A percentile compares a stretch with the other conserved stretches of the same genome.
Evolutionary conservation across 805 yeast genomes (phyloP).

Genomic region (Metschnikowia reukaufii): DNA sequence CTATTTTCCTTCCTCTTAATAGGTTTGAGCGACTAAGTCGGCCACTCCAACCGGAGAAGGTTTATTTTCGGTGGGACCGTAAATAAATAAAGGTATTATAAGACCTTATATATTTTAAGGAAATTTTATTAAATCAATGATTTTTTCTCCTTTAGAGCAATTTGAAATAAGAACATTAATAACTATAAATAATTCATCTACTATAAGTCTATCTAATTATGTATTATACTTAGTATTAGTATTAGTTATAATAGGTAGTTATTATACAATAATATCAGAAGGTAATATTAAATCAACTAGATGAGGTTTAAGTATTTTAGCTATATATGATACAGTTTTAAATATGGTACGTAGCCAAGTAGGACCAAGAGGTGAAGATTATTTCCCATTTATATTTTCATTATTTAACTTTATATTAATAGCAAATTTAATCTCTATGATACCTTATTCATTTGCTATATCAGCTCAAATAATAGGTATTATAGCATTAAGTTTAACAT

Average conservation of each 20-base stretch:
- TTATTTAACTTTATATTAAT: constrained; percentile 2
- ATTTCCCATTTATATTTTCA: constrained; percentile 1
- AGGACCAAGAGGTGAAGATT: neutral
- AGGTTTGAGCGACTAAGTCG: no score
- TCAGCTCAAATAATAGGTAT: constrained; percentile 5
- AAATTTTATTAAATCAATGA: constrained; percentile 1
- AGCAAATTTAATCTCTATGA: neutral
- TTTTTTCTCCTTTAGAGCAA: constrained; percentile 1
- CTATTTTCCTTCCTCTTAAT: neutral
- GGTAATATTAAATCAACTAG: constrained; percentile 2
- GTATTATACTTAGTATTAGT: constrained; percentile 3
- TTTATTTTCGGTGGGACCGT: neutral
- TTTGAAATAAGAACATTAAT: constrained; percentile 5
- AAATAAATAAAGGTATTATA: neutral
- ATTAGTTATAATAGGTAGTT: constrained; percentile 1
- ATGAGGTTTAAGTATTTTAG: constrained; percentile 2
- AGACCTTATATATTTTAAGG: constrained; percentile 3
- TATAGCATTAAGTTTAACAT: constrained; percentile 5
- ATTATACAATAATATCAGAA: constrained; percentile 1
- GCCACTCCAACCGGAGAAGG: no score
- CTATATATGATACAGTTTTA: constrained; percentile 1
- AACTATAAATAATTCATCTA: constrained; percentile 5
- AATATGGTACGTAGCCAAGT: constrained; percentile 3
- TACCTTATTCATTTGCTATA: constrained; percentile 3
- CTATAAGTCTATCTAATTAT: constrained; percentile 4